These are phyloP conservation scores for Salicornia ramosissima DNA, from an alignment of 148 eudicot genomes.

Conservation along the genomic window DNA sequence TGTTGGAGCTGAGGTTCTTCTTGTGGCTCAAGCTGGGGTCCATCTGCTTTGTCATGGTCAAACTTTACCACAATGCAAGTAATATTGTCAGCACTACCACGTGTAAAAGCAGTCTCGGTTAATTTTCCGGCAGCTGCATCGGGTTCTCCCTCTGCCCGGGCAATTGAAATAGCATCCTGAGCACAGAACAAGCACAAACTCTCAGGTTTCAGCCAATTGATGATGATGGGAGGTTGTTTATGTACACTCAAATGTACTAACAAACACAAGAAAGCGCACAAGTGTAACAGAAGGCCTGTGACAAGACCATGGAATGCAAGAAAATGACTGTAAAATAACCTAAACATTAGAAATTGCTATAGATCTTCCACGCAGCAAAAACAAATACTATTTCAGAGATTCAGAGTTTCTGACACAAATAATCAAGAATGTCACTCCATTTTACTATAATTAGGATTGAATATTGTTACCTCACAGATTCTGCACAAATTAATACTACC, in stretches of 20 bases:
- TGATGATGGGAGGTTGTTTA: not conserved
- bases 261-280: not conserved
- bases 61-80: slow-evolving; percentile 90
- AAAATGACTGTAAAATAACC: not conserved
- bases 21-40: slow-evolving; percentile 11
- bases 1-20: slow-evolving; percentile 14
- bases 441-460: not conserved
- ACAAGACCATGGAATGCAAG: not conserved
- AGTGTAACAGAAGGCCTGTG: not conserved
- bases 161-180: slow-evolving; percentile 90
- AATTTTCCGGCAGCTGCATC: slow-evolving; percentile 86
- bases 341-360: not conserved
- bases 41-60: slow-evolving; percentile 36
- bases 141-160: slow-evolving; percentile 67
- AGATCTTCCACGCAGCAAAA: not conserved
- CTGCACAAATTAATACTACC: no score
- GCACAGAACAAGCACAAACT: slow-evolving; percentile 1
- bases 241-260: not conserved
- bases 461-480: not conserved
- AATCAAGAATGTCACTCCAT: not conserved
- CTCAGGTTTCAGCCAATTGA: slow-evolving; percentile 5
- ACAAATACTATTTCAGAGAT: not conserved
- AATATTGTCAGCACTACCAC: slow-evolving; percentile 94
- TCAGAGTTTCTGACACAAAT: not conserved
- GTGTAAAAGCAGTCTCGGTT: slow-evolving; percentile 78